Evolutionary conservation across 2,329 filamentous ascomycete genomes (phyloP), one percentile per base, ranked within the genome.

Genomic region (Cladosporium velox): DNA sequence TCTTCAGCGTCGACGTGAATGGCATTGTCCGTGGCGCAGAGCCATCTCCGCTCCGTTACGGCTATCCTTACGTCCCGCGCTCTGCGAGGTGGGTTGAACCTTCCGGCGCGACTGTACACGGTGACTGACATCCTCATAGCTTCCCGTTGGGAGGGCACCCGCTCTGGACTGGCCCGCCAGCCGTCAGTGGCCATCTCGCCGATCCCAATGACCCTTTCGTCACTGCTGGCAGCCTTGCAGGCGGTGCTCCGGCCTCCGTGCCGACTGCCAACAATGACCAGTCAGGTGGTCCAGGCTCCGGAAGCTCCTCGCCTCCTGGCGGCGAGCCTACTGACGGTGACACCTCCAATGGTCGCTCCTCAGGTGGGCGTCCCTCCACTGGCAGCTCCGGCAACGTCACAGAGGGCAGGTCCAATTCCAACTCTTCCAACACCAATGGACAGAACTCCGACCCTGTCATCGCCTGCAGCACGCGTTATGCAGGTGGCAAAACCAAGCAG

Each of bases 161-260:
- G 11, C 11, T 11, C 18, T 59, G 55, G 55, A 35, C n/a, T 38
- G 55, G 55, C 14, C 55, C 55, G 55, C 32, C 18, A 41, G 35
- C 30, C 35, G 55, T 38, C 32, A 26, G n/a, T 59, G 55, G 55
- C 12, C 32, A 41, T 3, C 28, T 59, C 10, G 55, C 55, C 21
- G 5, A 41, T 12, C 55, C 32, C 21, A 34, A 59, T 18, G 32
- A 59, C 14, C 55, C 55, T 10, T 59, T 41, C 32, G 14, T 41
- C 32, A 35, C 55, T 59, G 55, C 55, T 59, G 55, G 10, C 55
- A 38, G 14, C 34, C 55, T 59, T 34, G 32, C 55, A 15, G 55
- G 32, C 34, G 14, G 32, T 35, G 55, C 55, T 41, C 34, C 55
- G 30, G 34, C 24, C 55, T 59, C 41, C 55, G 38, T 44, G 21